Evolutionary conservation across 495 filamentous ascomycete genomes (phyloP), one percentile per base, ranked within the genome.

Genomic region (Alectoria sarmentosa): DNA sequence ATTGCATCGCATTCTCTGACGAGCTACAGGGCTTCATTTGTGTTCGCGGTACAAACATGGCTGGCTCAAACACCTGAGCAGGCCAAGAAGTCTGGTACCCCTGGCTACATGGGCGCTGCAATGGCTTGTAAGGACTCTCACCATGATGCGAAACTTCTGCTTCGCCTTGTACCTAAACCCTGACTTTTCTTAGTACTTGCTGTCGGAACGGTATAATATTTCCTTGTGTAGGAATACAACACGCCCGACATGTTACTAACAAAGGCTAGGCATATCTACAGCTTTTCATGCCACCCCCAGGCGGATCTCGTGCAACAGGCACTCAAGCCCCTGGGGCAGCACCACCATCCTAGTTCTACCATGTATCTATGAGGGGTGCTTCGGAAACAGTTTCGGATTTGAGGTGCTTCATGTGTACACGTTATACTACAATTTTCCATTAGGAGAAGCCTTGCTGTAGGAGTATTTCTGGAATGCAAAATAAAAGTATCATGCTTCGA

Each of bases 11-110:
- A 56, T 32, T 32, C 13, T 36, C 52, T 63, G 39, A 63, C 37
- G 1, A 63, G 38, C 38, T 58, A 23, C 72, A 93, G 91, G 92
- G 86, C 88, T 13, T 80, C 92, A 9, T 87, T 96, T 56, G 84
- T 93, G 58, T 88, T 95, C 74, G 84, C 90, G 61, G 76, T 96
- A 49, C 91, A 96, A 77, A 84, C 79, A 67, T 96, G 91, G 91
- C 82, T 96, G 23, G 87, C 86, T 64, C 92, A 96, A 78, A 88
- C 86, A 67, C 84, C 88, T 56, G 90, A 91, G 46, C 80, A 88
- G 70, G 86, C 83, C 76, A 86, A 82, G 69, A 87, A 75, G 63
- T 73, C 79, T 52, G 77, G 79, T 48, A 91, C 89, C 8, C 91
- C 92, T n/a, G 87, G 85, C 19, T 91, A 90, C 73, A 90, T 95